phyloP scores from a whole-genome alignment of 768 basidiomycete genomes.

The Pleurotus eryngii region DNA sequence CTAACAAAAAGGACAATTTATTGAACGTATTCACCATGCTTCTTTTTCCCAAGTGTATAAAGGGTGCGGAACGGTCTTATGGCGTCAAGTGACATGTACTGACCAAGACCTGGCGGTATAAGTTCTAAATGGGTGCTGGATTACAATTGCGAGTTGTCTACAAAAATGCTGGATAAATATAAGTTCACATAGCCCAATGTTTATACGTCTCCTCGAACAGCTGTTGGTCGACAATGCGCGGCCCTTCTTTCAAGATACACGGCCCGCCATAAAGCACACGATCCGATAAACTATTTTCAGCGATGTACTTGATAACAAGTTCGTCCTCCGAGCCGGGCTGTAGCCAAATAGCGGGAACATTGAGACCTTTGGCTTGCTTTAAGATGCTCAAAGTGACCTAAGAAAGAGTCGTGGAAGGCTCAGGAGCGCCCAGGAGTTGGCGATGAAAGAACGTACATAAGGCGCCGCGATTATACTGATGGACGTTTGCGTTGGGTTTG shows the following conservation, averaged over 20 bases:
- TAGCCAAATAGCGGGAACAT: neutral
- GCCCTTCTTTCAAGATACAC: slow-evolving; percentile 17
- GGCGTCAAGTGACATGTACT: neutral
- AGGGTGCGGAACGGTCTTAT: neutral
- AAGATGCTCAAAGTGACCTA: slow-evolving; percentile 1
- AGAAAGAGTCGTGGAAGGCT: too few relatives aligned
- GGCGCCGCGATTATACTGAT: neutral
- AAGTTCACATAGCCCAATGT: neutral
- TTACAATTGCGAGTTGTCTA: neutral
- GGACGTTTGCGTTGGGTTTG: slow-evolving; percentile 1
- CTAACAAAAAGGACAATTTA: neutral
- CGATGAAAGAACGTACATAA: neutral
- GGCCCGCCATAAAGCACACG: slow-evolving; percentile 13
- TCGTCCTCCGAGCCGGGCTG: slow-evolving; percentile 5
- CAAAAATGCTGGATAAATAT: neutral
- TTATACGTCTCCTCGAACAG: slow-evolving; percentile 16
- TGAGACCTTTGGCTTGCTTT: neutral
- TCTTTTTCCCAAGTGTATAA: slow-evolving; percentile 5
- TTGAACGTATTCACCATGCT: neutral
- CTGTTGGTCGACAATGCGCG: slow-evolving; percentile 12
- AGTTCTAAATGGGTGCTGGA: neutral
- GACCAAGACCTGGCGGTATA: neutral
- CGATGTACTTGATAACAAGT: slow-evolving; percentile 1
- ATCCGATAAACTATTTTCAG: neutral
- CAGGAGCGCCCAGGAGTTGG: too few relatives aligned